A percentile compares a stretch with the other conserved stretches of the same genome.
Conservation (phyloP, 2,329 filamentous ascomycete species). For the Botrytis hyacinthi region DNA sequence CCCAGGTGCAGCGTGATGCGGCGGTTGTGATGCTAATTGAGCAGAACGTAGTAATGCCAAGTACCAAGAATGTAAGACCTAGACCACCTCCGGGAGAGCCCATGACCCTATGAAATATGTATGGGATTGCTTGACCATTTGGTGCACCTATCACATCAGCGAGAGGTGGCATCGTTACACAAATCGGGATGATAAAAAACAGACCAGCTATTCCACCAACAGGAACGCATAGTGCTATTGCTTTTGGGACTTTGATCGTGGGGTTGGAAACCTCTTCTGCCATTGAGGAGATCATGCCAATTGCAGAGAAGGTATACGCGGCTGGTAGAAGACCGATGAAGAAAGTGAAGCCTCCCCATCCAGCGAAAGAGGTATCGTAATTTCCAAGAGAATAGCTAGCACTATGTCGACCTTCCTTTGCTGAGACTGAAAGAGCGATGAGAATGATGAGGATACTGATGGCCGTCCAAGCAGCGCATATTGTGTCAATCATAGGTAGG, state of each 20-base stretch:
- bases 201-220: constrained; percentile 49
- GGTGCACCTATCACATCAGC: constrained; percentile 47
- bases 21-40: constrained; percentile 53
- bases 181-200: constrained; percentile 53
- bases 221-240: constrained; percentile 48
- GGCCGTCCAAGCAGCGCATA: constrained; percentile 55
- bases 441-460: constrained; percentile 56
- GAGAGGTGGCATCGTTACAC: constrained; percentile 48
- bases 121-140: constrained; percentile 49
- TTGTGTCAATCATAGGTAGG: constrained; percentile 61
- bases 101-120: constrained; percentile 51
- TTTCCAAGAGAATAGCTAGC: constrained; percentile 53
- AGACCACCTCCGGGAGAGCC: constrained; percentile 48
- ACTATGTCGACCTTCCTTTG: constrained; percentile 52
- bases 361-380: constrained; percentile 55
- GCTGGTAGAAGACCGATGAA: constrained; percentile 61
- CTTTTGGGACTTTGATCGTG: constrained; percentile 47
- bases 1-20: constrained; percentile 62
- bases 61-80: constrained; percentile 49
- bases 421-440: constrained; percentile 55
- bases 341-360: constrained; percentile 60
- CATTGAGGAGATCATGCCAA: constrained; percentile 63
- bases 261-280: constrained; percentile 58
- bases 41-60: constrained; percentile 52
- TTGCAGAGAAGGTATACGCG: constrained; percentile 57